Evolutionary conservation across 306 rosid genomes (phyloP), one percentile per base, ranked within the genome.

Genomic region (Vigna radiata): DNA sequence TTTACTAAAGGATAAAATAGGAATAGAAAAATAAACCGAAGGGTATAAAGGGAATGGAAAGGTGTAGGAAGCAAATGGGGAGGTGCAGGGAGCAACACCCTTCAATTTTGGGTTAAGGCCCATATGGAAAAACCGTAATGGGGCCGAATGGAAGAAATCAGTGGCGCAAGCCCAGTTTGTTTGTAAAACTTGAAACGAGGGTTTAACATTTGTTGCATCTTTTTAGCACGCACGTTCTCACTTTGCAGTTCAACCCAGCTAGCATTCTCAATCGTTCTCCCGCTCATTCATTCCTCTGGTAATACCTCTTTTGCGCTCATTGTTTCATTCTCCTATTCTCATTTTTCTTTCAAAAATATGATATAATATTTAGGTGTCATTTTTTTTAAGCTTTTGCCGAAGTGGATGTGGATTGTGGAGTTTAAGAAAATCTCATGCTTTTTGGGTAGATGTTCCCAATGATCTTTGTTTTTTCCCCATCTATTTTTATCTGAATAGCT

Each of bases 141-240:
- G 25, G 25, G 25, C 25, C 25, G 25, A 23, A 23, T 23, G 25
- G 25, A 23, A 23, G 2, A 23, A 23, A 23, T 23, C 2, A 25
- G 27, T 25, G 27, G 27, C 27, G 27, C 27, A 3, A 0, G 27
- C 25, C 25, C 25, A 23, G 25, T 23, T 23, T 29, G 36, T 75
- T 62, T 17, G 21, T 18, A 58, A 54, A 14, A 43, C 47, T 2
- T 41, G 66, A 49, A 75, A 60, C 15, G 56, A 82, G 86, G 86
- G 86, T 77, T 82, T 77, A 82, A 71, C 63, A 73, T 41, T 76
- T 8, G 44, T n/a, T 31, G 8, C 44, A n/a, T 55, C 75, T 43
- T 12, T 44, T 67, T 49, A 23, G n/a, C 25, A 4, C 8, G 0
- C 33, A 49, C 75, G n/a, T 70, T 68, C 11, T 9, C 49, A 4